Base-by-base conservation (phyloP, 768 basidiomycete species). In the Tylopilus sp. region DNA sequence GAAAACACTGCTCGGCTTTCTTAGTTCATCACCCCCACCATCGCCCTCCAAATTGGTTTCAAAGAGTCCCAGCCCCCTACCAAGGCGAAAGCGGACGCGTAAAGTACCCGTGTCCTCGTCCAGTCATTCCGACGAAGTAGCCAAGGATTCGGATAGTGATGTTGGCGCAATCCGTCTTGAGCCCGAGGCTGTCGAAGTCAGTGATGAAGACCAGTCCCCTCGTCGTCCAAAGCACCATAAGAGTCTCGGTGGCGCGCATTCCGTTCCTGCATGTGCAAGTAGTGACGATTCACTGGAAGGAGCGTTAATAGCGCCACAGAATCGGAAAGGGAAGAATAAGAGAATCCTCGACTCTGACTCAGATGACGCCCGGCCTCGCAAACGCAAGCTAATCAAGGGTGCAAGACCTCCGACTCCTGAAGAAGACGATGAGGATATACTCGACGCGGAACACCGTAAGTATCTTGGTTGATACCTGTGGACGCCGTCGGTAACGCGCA, bases 361-460 rank as follows among this genome's bases (percentile, higher is more conserved):
- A 31, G 69, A 71, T n/a, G 71, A 73, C 36, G 49, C 59, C 3
- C 62, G 55, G 36, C 70, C 72, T 21, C 70, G 59, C 50, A 69
- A 65, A 40, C 71, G 73, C 38, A 76, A 75, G 59, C 57, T 78
- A 17, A 59, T 74, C 47, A 79, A 74, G 62, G 76, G 75, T 20
- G 55, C 59, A 26, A 70, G 75, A 56, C 74, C 76, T 26, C 68
- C 69, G 8, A 71, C 73, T 4, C 75, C 71, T 6, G 72, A 74
- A 18, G 76, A 73, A 20, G 72, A 78, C 25, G 78, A 59, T 3
- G 78, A 59, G 6, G 63, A 78, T 44, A 57, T 74, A 18, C 56
- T 76, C 35, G 73, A 72, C 17, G 73, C 81, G 57, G 71, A 78
- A 71, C 72, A 81, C 54, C 75, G 87, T 85, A 59, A 62, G 78